phyloP scores from a whole-genome alignment of 805 yeast species.

The Starmerella riodocensis region DNA sequence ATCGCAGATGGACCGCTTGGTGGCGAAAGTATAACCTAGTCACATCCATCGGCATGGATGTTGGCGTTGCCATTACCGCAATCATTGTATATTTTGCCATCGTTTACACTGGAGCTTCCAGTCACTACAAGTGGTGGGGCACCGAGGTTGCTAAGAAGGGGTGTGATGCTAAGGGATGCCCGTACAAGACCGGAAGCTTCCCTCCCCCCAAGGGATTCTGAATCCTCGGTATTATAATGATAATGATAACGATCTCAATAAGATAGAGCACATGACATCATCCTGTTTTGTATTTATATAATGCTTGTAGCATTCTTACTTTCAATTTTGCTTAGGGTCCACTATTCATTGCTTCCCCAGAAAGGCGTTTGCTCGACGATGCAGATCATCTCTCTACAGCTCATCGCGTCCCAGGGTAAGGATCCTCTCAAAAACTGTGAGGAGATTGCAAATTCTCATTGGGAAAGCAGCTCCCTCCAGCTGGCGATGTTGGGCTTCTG shows the following conservation, averaged over 20 bases:
- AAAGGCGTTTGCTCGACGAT: too few relatives aligned
- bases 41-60: slow-evolving; percentile 55
- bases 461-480: slow-evolving; percentile 8
- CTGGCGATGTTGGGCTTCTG: slow-evolving; percentile 10
- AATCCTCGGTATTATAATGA: too few relatives aligned
- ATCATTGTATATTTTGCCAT: slow-evolving; percentile 41
- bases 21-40: slow-evolving; percentile 36
- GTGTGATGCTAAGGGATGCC: slow-evolving; percentile 15
- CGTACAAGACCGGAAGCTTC: slow-evolving; percentile 8
- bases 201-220: slow-evolving; percentile 6
- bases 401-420: too few relatives aligned
- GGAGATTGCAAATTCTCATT: not conserved
- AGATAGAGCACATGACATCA: too few relatives aligned
- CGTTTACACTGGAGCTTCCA: slow-evolving; percentile 30
- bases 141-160: slow-evolving; percentile 27
- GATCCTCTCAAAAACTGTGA: too few relatives aligned
- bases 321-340: too few relatives aligned
- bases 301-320: too few relatives aligned
- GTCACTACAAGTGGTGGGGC: slow-evolving; percentile 53
- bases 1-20: slow-evolving; percentile 46
- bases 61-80: slow-evolving; percentile 53
- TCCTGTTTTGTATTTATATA: too few relatives aligned
- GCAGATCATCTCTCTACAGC: too few relatives aligned
- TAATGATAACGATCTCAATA: too few relatives aligned
- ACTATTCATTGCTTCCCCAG: too few relatives aligned